Evolutionary conservation across 148 eudicot genomes (phyloP).

Genomic region (Bassia scoparia): DNA sequence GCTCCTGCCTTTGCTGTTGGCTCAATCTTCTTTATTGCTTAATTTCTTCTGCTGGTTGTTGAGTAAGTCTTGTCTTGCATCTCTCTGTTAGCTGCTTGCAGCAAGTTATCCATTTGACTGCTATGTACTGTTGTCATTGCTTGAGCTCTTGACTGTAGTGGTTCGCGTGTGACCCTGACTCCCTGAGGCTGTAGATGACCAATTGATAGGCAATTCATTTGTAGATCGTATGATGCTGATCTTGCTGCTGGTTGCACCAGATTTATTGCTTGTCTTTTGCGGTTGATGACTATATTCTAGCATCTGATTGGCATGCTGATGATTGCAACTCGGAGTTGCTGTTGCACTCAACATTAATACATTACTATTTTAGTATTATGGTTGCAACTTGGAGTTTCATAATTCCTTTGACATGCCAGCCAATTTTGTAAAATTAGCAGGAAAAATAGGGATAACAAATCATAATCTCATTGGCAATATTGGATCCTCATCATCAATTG

Average conservation of each 20-base stretch:
- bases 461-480: too few species aligned
- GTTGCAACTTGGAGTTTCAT: neutral
- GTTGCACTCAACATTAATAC: neutral
- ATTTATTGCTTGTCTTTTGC: slow-evolving; percentile 12
- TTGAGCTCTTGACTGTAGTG: slow-evolving; percentile 36
- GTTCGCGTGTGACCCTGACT: slow-evolving; percentile 26
- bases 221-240: slow-evolving; percentile 23
- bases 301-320: slow-evolving; percentile 17
- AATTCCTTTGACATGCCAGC: neutral
- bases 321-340: slow-evolving; percentile 10
- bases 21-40: slow-evolving; percentile 16
- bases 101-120: neutral
- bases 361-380: neutral
- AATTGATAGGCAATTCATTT: slow-evolving; percentile 16
- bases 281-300: slow-evolving; percentile 19
- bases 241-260: slow-evolving; percentile 29
- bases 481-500: too few species aligned
- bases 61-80: slow-evolving; percentile 31
- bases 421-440: neutral
- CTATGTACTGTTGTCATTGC: slow-evolving; percentile 19
- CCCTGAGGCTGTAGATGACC: slow-evolving; percentile 19
- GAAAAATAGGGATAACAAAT: too few species aligned
- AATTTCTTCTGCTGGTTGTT: slow-evolving; percentile 17
- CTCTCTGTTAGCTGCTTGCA: slow-evolving; percentile 11
- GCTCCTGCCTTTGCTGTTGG: slow-evolving; percentile 26